Evolutionary conservation across 805 yeast species (phyloP).

Genomic region (Lachancea quebecensis): DNA sequence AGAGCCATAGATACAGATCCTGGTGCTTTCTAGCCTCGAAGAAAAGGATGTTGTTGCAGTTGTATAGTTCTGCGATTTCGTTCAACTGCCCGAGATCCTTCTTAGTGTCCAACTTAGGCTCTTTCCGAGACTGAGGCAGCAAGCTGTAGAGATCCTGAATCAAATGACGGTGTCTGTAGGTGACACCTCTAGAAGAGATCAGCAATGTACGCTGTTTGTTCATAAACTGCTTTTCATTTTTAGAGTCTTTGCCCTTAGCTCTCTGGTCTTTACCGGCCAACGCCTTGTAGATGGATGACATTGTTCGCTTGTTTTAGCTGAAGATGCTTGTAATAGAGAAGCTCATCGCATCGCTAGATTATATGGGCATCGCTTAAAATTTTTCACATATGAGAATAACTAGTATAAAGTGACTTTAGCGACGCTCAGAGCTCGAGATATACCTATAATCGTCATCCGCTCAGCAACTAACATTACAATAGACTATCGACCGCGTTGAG

Average conservation of each 20-base stretch:
- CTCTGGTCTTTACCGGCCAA: constrained; percentile 41
- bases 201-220: constrained; percentile 85
- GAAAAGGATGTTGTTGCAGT: constrained; percentile 90
- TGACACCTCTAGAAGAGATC: constrained; percentile 91
- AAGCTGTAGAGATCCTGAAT: constrained; percentile 71
- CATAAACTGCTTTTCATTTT: constrained; percentile 47
- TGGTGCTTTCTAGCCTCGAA: constrained; percentile 95
- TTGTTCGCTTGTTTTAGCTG: constrained; percentile 18
- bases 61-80: constrained; percentile 93
- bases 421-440: neutral
- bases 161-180: constrained; percentile 91
- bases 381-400: neutral
- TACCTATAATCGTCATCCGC: too few relatives aligned
- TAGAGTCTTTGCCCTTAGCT: constrained; percentile 12
- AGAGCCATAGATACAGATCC: constrained; percentile 89
- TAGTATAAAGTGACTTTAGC: neutral
- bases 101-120: constrained; percentile 91
- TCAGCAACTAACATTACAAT: too few relatives aligned
- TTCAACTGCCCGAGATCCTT: constrained; percentile 81
- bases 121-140: constrained; percentile 93
- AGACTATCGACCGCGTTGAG: too few relatives aligned
- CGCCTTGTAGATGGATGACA: constrained; percentile 73
- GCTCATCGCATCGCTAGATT: constrained; percentile 3
- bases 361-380: constrained; percentile 1
- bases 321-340: neutral